Conservation (phyloP, 768 basidiomycete species). For the Lentinula boryana region DNA sequence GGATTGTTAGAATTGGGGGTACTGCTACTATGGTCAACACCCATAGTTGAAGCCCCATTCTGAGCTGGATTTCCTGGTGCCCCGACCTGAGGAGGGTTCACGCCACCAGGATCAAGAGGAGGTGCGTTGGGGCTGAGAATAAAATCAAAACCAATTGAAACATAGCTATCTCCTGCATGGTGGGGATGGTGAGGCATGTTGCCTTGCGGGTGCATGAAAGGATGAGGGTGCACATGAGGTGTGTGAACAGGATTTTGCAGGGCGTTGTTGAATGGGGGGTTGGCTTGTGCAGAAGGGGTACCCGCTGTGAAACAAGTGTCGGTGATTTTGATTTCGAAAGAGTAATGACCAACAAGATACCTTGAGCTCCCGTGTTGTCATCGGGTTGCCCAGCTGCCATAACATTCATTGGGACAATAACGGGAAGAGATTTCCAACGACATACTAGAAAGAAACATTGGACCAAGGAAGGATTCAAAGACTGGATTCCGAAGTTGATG, state of each 20-base stretch:
- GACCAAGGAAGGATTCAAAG: neutral
- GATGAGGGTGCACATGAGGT: neutral
- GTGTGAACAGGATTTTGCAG: neutral
- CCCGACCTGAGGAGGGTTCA: neutral
- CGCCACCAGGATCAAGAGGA: neutral
- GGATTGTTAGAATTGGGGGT: neutral
- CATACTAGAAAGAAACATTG: neutral
- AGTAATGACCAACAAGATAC: neutral
- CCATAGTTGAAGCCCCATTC: neutral
- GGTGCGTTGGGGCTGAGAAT: neutral
- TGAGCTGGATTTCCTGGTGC: neutral
- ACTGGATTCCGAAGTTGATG: neutral
- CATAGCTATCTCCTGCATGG: neutral
- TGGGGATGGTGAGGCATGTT: neutral
- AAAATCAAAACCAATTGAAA: slow-evolving; percentile 3
- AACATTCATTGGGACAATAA: neutral
- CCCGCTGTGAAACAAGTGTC: neutral
- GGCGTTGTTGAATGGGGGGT: neutral
- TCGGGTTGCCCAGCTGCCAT: neutral
- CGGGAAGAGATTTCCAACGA: neutral
- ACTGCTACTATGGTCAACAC: neutral
- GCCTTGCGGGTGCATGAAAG: neutral
- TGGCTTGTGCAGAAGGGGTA: neutral
- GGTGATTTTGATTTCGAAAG: neutral
- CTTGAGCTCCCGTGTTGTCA: neutral